Conservation (phyloP, 2,329 filamentous ascomycete genomes). For the Gyromitra esculenta region DNA sequence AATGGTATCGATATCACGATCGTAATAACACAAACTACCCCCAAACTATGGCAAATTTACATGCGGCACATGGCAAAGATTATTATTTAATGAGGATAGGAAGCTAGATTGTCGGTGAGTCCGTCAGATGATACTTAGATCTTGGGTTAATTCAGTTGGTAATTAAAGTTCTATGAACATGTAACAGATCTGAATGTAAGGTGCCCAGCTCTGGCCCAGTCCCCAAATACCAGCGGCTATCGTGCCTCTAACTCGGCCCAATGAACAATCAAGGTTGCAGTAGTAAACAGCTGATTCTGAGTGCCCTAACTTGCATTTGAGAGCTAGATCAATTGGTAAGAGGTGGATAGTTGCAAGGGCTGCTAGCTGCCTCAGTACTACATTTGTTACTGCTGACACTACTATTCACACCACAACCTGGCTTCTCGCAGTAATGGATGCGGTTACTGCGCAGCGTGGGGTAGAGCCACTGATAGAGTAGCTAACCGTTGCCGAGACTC, state of each 20-base stretch:
- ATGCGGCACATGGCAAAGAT: not conserved
- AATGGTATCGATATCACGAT: not conserved
- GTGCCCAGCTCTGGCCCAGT: not conserved
- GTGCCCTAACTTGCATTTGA: too few relatives aligned
- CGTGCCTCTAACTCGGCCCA: not conserved
- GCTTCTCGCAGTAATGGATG: too few relatives aligned
- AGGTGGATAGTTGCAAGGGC: too few relatives aligned
- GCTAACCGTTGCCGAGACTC: constrained; percentile 19
- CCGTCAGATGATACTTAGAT: not conserved
- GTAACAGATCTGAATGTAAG: not conserved
- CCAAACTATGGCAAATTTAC: not conserved
- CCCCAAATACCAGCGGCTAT: not conserved
- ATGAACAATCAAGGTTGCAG: not conserved
- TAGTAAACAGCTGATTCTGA: not conserved
- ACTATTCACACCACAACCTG: too few relatives aligned
- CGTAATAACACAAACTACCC: not conserved
- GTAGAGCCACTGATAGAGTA: not conserved
- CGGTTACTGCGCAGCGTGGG: too few relatives aligned
- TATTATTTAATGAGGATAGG: not conserved
- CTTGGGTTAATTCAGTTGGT: not conserved
- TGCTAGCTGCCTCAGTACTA: too few relatives aligned
- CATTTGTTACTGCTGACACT: too few relatives aligned
- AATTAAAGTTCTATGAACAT: not conserved
- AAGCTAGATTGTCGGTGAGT: not conserved
- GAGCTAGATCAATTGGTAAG: too few relatives aligned